phyloP scores from a whole-genome alignment of 441 rosid species.

The Adansonia grandidieri region DNA sequence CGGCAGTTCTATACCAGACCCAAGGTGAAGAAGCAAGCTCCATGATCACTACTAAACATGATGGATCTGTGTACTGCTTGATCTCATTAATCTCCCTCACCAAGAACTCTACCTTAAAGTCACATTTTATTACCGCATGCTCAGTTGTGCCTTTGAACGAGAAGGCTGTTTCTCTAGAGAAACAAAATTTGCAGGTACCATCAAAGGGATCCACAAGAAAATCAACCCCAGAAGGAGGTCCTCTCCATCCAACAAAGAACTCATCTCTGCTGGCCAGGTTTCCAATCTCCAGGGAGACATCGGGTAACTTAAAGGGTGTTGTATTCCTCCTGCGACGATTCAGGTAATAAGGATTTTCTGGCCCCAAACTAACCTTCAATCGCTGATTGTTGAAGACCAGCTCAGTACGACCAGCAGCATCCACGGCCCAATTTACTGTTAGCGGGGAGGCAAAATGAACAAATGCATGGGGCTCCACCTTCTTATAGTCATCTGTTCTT shows the following conservation, averaged over 20 bases:
- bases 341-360: conserved; percentile 59
- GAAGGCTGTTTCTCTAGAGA: conserved; percentile 49
- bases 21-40: conserved; percentile 53
- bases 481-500: conserved; percentile 42
- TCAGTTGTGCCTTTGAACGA: conserved; percentile 52
- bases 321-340: conserved; percentile 65
- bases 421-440: conserved; percentile 45
- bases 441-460: conserved; percentile 69
- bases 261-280: conserved; percentile 42
- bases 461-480: conserved; percentile 81
- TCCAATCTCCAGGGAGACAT: conserved; percentile 66
- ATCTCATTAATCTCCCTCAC: conserved; percentile 68
- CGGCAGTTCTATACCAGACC: conserved; percentile 1
- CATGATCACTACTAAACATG: conserved; percentile 56
- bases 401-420: conserved; percentile 50
- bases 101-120: conserved; percentile 59
- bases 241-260: conserved; percentile 72
- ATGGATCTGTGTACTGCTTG: conserved; percentile 47
- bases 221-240: conserved; percentile 57
- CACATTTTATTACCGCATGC: conserved; percentile 52
- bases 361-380: conserved; percentile 73
- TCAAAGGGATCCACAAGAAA: conserved; percentile 91
- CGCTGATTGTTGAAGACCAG: conserved; percentile 48
- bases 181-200: conserved; percentile 69
- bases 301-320: conserved; percentile 56